These are phyloP conservation scores for Sindora glabra DNA, from an alignment of 306 rosid species.

Conservation along the genomic window DNA sequence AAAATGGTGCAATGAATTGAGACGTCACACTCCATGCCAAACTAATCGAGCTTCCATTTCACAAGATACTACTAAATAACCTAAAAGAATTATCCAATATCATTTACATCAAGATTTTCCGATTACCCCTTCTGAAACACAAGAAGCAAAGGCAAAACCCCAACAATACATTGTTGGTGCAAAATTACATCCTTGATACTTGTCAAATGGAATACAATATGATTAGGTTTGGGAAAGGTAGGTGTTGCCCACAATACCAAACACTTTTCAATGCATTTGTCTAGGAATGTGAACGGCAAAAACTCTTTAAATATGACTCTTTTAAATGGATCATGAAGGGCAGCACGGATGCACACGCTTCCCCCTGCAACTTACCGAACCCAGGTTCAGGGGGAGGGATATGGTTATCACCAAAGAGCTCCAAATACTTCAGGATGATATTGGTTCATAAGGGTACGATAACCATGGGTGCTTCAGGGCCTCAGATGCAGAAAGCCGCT, in stretches of 20 bases:
- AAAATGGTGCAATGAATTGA: too few species aligned
- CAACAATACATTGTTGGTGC: conserved; percentile 42
- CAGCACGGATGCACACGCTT: conserved; percentile 26
- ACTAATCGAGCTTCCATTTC: too few species aligned
- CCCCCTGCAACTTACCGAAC: conserved; percentile 22
- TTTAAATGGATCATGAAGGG: conserved; percentile 27
- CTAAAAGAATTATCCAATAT: conserved; percentile 75
- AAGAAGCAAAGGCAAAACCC: conserved; percentile 37
- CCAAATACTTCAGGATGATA: conserved; percentile 61
- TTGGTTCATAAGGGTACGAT: conserved; percentile 92
- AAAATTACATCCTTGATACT: conserved; percentile 51
- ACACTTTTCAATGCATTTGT: conserved; percentile 43
- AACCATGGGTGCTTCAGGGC: conserved; percentile 98
- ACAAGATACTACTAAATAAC: conserved; percentile 49
- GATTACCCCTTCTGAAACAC: conserved; percentile 36
- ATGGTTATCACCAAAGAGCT: background rate
- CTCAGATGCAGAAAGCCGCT: conserved; percentile 92
- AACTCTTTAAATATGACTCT: conserved; percentile 42
- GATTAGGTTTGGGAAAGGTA: conserved; percentile 28
- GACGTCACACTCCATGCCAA: too few species aligned
- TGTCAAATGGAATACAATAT: conserved; percentile 40
- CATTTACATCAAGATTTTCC: conserved; percentile 61
- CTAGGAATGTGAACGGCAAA: conserved; percentile 34
- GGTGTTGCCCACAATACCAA: conserved; percentile 40
- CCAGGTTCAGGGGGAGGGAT: conserved; percentile 25